phyloP scores from a whole-genome alignment of 495 filamentous ascomycete genomes.

The Hypoxylon perforatum region DNA sequence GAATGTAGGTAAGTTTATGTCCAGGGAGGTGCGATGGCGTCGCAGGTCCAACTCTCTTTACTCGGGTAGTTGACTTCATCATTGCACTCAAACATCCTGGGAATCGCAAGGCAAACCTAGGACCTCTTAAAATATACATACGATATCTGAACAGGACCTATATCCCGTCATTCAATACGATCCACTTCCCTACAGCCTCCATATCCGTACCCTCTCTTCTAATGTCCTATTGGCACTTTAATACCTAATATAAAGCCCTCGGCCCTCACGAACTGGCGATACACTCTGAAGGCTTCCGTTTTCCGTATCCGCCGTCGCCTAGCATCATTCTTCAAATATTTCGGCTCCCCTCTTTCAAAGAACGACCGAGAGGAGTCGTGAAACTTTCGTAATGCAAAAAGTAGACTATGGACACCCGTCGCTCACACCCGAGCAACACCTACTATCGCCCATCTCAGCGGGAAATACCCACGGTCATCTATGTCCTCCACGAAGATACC shows the following conservation, averaged over 20 bases:
- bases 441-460: conserved; percentile 28
- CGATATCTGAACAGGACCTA: no score
- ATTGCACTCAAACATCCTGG: no score
- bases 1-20: no score
- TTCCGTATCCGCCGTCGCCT: conserved; percentile 28
- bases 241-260: conserved; percentile 31
- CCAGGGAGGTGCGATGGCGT: no score
- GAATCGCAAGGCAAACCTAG: no score
- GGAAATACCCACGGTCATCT: conserved; percentile 22
- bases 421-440: conserved; percentile 13
- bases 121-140: no score
- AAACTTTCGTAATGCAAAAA: conserved; percentile 23
- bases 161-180: neutral
- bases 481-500: conserved; percentile 33
- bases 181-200: conserved; percentile 1
- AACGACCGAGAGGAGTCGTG: conserved; percentile 24
- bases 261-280: conserved; percentile 30
- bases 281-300: conserved; percentile 29
- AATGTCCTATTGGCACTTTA: neutral
- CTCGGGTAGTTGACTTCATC: no score
- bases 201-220: conserved; percentile 5
- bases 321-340: conserved; percentile 25
- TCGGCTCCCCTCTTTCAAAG: conserved; percentile 27
- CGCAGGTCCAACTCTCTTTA: no score
- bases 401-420: conserved; percentile 20